Conservation (phyloP, 106 monocot genomes). For the Cymbidium sinense region DNA sequence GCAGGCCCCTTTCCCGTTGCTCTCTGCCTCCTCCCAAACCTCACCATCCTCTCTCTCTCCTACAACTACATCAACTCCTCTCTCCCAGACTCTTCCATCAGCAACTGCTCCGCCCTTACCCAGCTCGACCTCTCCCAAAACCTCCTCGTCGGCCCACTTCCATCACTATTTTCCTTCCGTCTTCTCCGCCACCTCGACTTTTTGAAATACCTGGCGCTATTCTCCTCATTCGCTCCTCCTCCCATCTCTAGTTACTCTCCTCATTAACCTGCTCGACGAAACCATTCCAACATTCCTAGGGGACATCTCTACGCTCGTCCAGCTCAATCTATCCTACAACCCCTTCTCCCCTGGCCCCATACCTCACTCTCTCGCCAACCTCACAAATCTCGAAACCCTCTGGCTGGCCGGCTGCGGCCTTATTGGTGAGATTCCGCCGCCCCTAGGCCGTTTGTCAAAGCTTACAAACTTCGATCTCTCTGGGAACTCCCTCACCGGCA, state of each 20-base stretch:
- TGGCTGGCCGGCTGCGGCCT: constrained; percentile 58
- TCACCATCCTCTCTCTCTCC: constrained; percentile 39
- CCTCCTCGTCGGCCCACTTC: constrained; percentile 44
- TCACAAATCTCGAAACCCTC: constrained; percentile 35
- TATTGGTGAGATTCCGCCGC: constrained; percentile 22
- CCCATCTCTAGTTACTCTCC: constrained; percentile 41
- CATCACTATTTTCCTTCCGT: constrained; percentile 33
- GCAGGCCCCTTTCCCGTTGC: constrained; percentile 34
- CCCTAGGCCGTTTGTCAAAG: constrained; percentile 35
- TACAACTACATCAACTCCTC: constrained; percentile 61
- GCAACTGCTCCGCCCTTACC: constrained; percentile 31
- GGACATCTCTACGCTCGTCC: constrained; percentile 29
- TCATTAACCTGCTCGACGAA: constrained; percentile 47
- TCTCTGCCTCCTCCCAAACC: constrained; percentile 49
- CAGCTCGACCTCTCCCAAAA: constrained; percentile 61
- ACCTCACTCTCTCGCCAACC: constrained; percentile 38
- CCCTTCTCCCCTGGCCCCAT: constrained; percentile 39
- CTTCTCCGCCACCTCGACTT: constrained; percentile 44
- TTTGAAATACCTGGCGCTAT: constrained; percentile 51
- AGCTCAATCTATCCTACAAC: constrained; percentile 78
- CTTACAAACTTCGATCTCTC: constrained; percentile 20
- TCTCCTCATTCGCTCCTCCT: constrained; percentile 36
- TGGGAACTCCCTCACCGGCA: constrained; percentile 36
- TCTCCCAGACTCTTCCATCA: constrained; percentile 21
- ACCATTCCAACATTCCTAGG: constrained; percentile 33